These are phyloP conservation scores for Salvia splendens DNA, from an alignment of 257 asterid genomes.

Conservation along the genomic window DNA sequence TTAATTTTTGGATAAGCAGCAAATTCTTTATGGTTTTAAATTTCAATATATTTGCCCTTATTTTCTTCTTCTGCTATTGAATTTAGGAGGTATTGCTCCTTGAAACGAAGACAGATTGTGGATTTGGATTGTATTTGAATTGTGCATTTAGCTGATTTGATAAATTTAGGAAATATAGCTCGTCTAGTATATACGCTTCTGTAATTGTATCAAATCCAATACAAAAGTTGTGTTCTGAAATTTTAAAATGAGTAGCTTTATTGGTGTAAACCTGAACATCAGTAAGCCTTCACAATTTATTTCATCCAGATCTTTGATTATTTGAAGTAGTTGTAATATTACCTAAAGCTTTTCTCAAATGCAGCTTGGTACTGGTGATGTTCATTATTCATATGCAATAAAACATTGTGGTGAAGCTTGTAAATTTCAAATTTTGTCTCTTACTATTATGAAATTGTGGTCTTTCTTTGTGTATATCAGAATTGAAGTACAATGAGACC, in stretches of 20 bases:
- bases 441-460: slow-evolving; percentile 18
- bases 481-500: slow-evolving; percentile 59
- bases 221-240: neutral
- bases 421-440: neutral
- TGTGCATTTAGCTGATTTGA: neutral
- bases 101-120: neutral
- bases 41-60: neutral
- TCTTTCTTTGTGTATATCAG: slow-evolving; percentile 18
- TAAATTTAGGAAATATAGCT: neutral
- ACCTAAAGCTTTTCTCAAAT: neutral
- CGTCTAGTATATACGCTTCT: neutral
- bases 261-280: neutral
- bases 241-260: neutral
- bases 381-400: neutral
- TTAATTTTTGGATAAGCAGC: neutral
- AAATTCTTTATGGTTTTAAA: neutral
- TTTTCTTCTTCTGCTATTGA: neutral
- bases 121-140: neutral
- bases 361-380: neutral
- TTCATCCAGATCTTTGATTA: neutral
- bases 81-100: neutral
- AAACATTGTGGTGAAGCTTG: neutral
- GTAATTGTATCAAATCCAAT: neutral
- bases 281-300: neutral
- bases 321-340: slow-evolving; percentile 10